Conservation (phyloP, 2,329 filamentous ascomycete genomes). For the Beauveria rudraprayagi region DNA sequence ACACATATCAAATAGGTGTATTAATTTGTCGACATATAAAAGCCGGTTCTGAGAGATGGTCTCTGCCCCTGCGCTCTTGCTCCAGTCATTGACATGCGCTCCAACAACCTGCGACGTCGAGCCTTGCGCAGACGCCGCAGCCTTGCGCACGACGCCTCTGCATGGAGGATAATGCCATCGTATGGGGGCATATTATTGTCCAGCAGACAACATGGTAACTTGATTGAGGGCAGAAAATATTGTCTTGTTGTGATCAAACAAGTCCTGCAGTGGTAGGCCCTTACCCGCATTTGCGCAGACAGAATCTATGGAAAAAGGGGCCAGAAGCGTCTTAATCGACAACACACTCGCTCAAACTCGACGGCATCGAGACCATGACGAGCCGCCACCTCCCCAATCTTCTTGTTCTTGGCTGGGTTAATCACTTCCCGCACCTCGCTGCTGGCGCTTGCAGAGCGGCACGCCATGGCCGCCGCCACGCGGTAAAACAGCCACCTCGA, state of each 20-base stretch:
- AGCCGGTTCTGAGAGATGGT: neutral
- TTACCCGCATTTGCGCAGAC: neutral
- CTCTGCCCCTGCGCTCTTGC: neutral
- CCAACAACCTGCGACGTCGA: neutral
- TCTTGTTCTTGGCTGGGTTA: slow-evolving; percentile 33
- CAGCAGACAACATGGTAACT: neutral
- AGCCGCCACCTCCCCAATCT: slow-evolving; percentile 26
- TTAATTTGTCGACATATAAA: neutral
- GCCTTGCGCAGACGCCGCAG: too few relatives aligned
- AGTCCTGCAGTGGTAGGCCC: neutral
- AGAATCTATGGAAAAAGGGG: slow-evolving; percentile 22
- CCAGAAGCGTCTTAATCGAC: slow-evolving; percentile 23
- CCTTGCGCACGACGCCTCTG: too few relatives aligned
- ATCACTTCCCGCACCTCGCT: slow-evolving; percentile 32
- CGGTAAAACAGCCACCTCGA: slow-evolving; percentile 34
- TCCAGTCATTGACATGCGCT: neutral
- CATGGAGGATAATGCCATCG: neutral
- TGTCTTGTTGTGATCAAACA: neutral
- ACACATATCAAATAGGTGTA: neutral
- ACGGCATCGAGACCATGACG: slow-evolving; percentile 29
- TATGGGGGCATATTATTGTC: too few relatives aligned
- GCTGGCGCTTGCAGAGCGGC: slow-evolving; percentile 16
- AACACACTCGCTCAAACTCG: slow-evolving; percentile 23
- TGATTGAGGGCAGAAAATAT: slow-evolving; percentile 1
- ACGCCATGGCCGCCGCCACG: slow-evolving; percentile 25